Evolutionary conservation across 2,329 filamentous ascomycete genomes (phyloP).

Genomic region (Beauveria sp.): DNA sequence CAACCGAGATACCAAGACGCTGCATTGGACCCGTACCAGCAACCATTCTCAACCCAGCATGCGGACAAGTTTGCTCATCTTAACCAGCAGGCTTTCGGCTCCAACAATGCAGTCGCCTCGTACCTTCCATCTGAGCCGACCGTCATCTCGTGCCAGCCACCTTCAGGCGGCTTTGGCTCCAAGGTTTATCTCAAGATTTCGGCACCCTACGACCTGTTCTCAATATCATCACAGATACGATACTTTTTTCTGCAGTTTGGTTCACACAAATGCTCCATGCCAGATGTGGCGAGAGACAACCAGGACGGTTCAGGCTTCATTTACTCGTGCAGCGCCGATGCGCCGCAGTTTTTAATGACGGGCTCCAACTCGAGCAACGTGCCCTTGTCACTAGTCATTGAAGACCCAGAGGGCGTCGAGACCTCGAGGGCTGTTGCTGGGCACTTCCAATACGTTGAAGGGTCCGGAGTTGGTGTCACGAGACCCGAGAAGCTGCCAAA

Average conservation of each 20-base stretch:
- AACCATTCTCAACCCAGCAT: conserved; percentile 35
- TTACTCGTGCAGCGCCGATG: conserved; percentile 66
- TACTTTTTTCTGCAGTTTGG: conserved; percentile 68
- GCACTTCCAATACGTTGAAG: conserved; percentile 43
- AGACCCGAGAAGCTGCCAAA: conserved; percentile 28
- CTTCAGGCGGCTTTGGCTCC: conserved; percentile 59
- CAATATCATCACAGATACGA: conserved; percentile 45
- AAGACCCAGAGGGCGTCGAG: conserved; percentile 44
- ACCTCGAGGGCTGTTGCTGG: conserved; percentile 41
- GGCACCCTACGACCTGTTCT: conserved; percentile 63
- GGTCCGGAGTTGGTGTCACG: conserved; percentile 39
- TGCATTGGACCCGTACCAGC: conserved; percentile 46
- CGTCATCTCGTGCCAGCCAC: conserved; percentile 64
- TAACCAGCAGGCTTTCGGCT: conserved; percentile 48
- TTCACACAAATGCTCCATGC: conserved; percentile 56
- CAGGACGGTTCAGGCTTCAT: conserved; percentile 54
- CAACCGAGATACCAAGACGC: conserved; percentile 53
- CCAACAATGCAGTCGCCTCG: conserved; percentile 56
- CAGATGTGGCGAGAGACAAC: conserved; percentile 53
- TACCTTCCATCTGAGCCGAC: conserved; percentile 56
- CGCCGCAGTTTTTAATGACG: conserved; percentile 53
- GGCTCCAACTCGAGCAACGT: conserved; percentile 42
- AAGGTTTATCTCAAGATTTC: conserved; percentile 68
- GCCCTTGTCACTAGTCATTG: conserved; percentile 47
- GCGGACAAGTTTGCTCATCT: conserved; percentile 45